Conservation (phyloP, 2,329 filamentous ascomycete species). For the Nemania bipapillata region DNA sequence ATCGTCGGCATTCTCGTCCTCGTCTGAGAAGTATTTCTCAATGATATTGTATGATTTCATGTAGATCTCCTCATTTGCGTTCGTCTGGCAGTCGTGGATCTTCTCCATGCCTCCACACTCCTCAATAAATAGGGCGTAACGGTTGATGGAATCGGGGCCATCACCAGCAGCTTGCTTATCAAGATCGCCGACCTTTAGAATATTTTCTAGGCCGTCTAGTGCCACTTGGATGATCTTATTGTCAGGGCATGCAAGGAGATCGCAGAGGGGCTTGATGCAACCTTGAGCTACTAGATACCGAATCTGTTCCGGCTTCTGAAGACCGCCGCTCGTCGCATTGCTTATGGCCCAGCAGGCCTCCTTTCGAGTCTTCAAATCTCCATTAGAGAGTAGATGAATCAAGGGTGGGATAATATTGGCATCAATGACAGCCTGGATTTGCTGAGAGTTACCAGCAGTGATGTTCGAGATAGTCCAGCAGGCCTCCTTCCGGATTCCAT, state of each 20-base stretch:
- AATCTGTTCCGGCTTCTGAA: slow-evolving; percentile 99
- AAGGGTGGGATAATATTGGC: slow-evolving; percentile 96
- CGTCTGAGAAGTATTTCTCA: slow-evolving; percentile 99
- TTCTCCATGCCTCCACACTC: slow-evolving; percentile 99
- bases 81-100: slow-evolving; percentile 99
- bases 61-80: slow-evolving; percentile 99
- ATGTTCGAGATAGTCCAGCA: slow-evolving; percentile 99
- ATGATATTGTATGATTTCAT: slow-evolving; percentile 99
- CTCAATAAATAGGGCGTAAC: slow-evolving; percentile 97
- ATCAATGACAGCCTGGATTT: slow-evolving; percentile 96
- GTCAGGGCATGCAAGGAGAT: slow-evolving; percentile 93
- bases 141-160: slow-evolving; percentile 84
- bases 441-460: slow-evolving; percentile 95
- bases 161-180: slow-evolving; percentile 90
- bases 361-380: slow-evolving; percentile 98
- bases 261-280: slow-evolving; percentile 96
- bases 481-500: slow-evolving; percentile 98
- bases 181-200: slow-evolving; percentile 98
- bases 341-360: slow-evolving; percentile 99
- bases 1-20: slow-evolving; percentile 92
- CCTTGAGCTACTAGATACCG: slow-evolving; percentile 92
- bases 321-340: slow-evolving; percentile 94
- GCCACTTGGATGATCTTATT: slow-evolving; percentile 99
- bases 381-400: slow-evolving; percentile 94
- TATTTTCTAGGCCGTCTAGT: slow-evolving; percentile 97